phyloP scores from a whole-genome alignment of 129 eudicot genomes.

The Arctium lappa region DNA sequence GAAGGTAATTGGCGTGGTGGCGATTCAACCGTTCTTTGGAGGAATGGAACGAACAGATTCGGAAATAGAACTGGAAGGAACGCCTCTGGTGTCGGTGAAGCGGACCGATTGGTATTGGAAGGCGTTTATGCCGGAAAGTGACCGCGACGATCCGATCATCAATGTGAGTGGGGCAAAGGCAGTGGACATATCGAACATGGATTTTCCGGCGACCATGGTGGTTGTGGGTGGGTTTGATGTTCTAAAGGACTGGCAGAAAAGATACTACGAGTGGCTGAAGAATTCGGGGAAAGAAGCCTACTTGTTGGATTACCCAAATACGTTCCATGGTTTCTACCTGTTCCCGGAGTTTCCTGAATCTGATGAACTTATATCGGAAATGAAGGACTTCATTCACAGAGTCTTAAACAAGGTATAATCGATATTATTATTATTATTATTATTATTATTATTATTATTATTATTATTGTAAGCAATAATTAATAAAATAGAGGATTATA shows the following conservation, averaged over 20 bases:
- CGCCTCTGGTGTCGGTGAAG: constrained; percentile 9
- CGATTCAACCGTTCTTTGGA: constrained; percentile 26
- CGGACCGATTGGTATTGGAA: constrained; percentile 27
- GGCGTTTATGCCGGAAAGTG: constrained; percentile 25
- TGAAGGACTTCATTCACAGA: constrained; percentile 16
- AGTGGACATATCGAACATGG: constrained; percentile 20
- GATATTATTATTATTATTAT: too few species aligned
- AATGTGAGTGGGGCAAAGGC: constrained; percentile 27
- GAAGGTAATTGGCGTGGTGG: constrained; percentile 31
- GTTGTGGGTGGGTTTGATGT: constrained; percentile 16
- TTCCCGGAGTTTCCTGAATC: constrained; percentile 29
- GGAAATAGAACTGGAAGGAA: constrained; percentile 1
- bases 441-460: too few species aligned
- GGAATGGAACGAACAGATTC: constrained; percentile 22
- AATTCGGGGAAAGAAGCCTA: constrained; percentile 18
- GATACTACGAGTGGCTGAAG: constrained; percentile 24
- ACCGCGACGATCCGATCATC: constrained; percentile 17
- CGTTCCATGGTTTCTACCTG: constrained; percentile 25
- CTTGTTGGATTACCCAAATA: constrained; percentile 21
- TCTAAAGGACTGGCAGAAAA: constrained; percentile 11
- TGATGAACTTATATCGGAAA: not conserved
- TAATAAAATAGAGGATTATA: too few species aligned
- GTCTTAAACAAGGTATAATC: not conserved
- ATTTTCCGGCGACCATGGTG: constrained; percentile 22
- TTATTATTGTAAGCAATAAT: too few species aligned